A percentile compares a stretch with the other conserved stretches of the same genome.
Evolutionary conservation across 352 stramenopile genomes (phyloP).

Genomic region (Globisporangium irregulare): DNA sequence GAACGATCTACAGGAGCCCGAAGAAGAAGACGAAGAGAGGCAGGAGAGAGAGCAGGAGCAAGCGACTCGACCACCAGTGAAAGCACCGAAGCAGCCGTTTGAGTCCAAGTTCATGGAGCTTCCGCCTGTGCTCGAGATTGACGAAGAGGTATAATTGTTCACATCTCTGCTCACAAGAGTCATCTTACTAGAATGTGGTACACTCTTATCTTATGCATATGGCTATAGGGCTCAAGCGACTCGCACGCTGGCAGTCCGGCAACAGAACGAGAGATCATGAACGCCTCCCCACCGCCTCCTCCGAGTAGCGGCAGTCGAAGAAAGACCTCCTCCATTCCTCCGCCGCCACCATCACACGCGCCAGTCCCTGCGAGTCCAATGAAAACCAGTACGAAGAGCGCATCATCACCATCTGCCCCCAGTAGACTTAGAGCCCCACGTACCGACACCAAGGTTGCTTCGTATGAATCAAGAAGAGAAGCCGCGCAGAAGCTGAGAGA

Average conservation of each 20-base stretch:
- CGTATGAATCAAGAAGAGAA: conserved; percentile 60
- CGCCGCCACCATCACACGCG: conserved; percentile 2
- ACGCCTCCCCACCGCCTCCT: background rate
- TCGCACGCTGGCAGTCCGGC: conserved; percentile 16
- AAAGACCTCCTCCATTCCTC: background rate
- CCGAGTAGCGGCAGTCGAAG: background rate
- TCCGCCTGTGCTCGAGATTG: conserved; percentile 41
- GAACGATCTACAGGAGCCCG: conserved; percentile 26
- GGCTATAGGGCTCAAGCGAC: conserved; percentile 20
- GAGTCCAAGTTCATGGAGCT: conserved; percentile 47
- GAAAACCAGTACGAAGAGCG: conserved; percentile 18
- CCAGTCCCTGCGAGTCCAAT: conserved; percentile 8
- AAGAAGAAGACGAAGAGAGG: conserved; percentile 16
- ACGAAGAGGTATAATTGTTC: conserved; percentile 31
- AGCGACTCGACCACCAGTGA: conserved; percentile 10
- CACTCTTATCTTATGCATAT: background rate
- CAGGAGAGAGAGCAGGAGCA: conserved; percentile 17
- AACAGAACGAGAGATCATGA: conserved; percentile 12
- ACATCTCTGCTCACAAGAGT: background rate
- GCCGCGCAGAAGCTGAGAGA: conserved; percentile 65
- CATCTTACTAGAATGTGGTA: background rate
- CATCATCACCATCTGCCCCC: conserved; percentile 25
- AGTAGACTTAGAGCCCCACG: conserved; percentile 23
- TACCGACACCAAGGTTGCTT: conserved; percentile 12
- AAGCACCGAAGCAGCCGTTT: conserved; percentile 20